Evolutionary conservation across 2,329 filamentous ascomycete species (phyloP).

Genomic region (Didymella sp.): DNA sequence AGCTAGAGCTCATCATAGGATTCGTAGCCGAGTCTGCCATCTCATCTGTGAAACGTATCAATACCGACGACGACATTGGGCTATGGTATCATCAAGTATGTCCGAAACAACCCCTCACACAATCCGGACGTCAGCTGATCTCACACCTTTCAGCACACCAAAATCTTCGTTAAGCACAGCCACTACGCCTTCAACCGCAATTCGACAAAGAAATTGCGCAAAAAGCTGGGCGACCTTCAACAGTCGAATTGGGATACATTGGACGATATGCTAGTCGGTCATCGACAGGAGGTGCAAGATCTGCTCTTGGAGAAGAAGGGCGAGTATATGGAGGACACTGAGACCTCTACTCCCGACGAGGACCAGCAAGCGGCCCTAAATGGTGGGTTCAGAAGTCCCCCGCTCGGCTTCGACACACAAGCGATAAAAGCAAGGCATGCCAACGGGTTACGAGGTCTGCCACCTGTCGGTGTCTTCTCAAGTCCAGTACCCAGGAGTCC

Average conservation of each 20-base stretch:
- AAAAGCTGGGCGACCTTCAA: conserved; percentile 63
- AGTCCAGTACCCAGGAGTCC: conserved; percentile 24
- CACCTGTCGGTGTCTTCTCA: conserved; percentile 39
- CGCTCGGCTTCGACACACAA: conserved; percentile 9
- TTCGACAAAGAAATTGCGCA: conserved; percentile 61
- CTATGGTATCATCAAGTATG: conserved; percentile 79
- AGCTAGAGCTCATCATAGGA: conserved; percentile 75
- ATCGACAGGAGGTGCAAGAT: conserved; percentile 58
- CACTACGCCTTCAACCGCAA: conserved; percentile 78
- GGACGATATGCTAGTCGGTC: conserved; percentile 64
- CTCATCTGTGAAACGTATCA: conserved; percentile 69
- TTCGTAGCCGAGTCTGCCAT: conserved; percentile 80
- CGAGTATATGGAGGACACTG: conserved; percentile 44
- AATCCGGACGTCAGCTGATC: not conserved
- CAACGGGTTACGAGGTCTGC: conserved; percentile 20
- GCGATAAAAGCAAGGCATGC: conserved; percentile 12
- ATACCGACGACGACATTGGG: conserved; percentile 73
- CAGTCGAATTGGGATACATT: conserved; percentile 56
- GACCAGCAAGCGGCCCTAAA: conserved; percentile 19
- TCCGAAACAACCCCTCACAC: not conserved
- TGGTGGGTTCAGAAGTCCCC: conserved; percentile 33
- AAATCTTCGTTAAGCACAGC: conserved; percentile 76
- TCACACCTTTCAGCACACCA: conserved; percentile 63
- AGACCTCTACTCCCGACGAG: conserved; percentile 34
- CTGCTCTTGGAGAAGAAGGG: conserved; percentile 54